Evolutionary conservation across 306 rosid species (phyloP), one percentile per base, ranked within the genome.

Genomic region (Morella rubra): DNA sequence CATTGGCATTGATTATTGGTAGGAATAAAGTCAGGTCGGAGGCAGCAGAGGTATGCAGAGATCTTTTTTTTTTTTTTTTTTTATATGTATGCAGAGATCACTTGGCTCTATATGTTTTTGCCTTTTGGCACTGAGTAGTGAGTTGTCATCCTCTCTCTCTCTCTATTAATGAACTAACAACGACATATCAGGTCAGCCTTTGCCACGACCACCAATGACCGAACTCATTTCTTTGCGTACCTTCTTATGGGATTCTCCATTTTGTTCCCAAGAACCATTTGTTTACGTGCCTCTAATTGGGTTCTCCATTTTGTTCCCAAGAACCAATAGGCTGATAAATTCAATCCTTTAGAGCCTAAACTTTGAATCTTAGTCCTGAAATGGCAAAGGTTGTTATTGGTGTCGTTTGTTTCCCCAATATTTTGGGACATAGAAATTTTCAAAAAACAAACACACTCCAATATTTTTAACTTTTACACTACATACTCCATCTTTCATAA

Each of bases 11-110:
- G 73, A 71, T 64, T 49, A 71, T 58, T 42, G 51, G 44, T 74
- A 27, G 74, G 83, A 81, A 81, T 75, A 81, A 78, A 78, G 78
- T 22, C 22, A 44, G 83, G 61, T 44, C 54, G 46, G 52, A 11
- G 76, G 66, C 55, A 54, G 79, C 74, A 45, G 72, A 76, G 37
- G 56, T 56, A 37, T 14, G 37, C 45, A n/a, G n/a, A n/a, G n/a
- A n/a, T n/a, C n/a, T n/a, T n/a, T n/a, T n/a, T n/a, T n/a, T n/a
- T n/a, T n/a, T n/a, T n/a, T n/a, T n/a, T n/a, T n/a, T n/a, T n/a
- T n/a, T n/a, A n/a, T n/a, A n/a, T n/a, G n/a, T n/a, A n/a, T 14
- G 37, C 45, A 69, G 32, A 27, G 67, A 73, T 24, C 66, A 32
- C 19, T 16, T 32, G 60, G 66, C 73, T 32, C 44, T 62, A 58